Base-by-base conservation (phyloP, 805 yeast species). In the Ogataea methanolica region DNA sequence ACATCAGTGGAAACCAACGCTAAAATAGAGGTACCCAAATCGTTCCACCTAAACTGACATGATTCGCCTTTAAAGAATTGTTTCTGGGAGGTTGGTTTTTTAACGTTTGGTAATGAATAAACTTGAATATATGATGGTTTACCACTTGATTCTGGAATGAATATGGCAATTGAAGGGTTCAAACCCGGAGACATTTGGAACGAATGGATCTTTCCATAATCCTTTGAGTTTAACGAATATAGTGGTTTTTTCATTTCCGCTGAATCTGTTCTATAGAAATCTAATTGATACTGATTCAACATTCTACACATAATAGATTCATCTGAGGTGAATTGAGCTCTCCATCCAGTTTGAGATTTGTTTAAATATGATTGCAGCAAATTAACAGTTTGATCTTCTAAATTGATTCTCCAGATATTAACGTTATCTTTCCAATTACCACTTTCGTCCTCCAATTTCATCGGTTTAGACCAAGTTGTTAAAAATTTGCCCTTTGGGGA, bases 1-100 rank as follows among this genome's bases (percentile, higher is more conserved):
- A 92, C 96, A 69, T 94, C 99, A 26, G 97, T 94, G 41, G 94
- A 86, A 5, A 97, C 96, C 58, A 91, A 77, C 42, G 96, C 97
- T 62, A 95, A 73, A 51, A 92, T 74, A 6, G 97, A 96, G 50
- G 97, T 94, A 50, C 99, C 99, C 53, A 90, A 76, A 34, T 82
- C 78, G 68, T 95, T 94, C 99, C 99, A 94, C 65, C 80, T 85
- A 71, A 94, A 79, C 58, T 80, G 84, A 68, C 97, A 94, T 55
- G 87, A 80, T 65, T 94, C 99, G 43, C 97, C 98, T 71, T 92
- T 91, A 79, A 94, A 94, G 60, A 94, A 88, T 49, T 88, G 81
- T 67, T 92, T 94, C 51, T 83, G 80, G 44, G 94, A 85, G 43
- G 89, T 82, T 33, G 96, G 92, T 57, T 82, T 88, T 55, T 72